These are phyloP conservation scores for Phytophthora pistaciae DNA, from an alignment of 352 stramenopile genomes.

Conservation along the genomic window DNA sequence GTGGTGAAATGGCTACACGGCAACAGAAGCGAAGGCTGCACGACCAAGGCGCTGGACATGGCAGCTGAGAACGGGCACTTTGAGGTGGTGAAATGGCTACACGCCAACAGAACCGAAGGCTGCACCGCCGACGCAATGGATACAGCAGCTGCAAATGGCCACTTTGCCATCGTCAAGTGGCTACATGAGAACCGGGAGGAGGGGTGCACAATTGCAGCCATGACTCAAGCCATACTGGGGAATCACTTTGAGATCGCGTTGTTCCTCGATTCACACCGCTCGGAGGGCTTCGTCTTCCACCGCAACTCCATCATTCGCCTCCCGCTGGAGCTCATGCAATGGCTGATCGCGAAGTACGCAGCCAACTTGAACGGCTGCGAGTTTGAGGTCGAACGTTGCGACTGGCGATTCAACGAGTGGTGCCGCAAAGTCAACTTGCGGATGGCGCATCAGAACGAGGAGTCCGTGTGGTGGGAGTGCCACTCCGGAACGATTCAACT, in stretches of 20 bases:
- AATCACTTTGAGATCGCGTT: constrained; percentile 37
- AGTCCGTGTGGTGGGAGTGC: constrained; percentile 38
- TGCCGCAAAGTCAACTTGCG: constrained; percentile 27
- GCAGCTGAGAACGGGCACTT: constrained; percentile 41
- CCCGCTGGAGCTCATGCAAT: constrained; percentile 39
- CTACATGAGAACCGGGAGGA: constrained; percentile 37
- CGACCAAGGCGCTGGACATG: constrained; percentile 33
- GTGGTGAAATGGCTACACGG: constrained; percentile 42
- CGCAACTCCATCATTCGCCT: constrained; percentile 33
- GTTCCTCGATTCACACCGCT: constrained; percentile 29
- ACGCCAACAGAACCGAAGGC: constrained; percentile 33
- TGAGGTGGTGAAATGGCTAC: constrained; percentile 41
- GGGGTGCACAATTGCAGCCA: constrained; percentile 32
- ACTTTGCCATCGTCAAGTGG: constrained; percentile 30
- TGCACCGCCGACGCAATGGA: constrained; percentile 37
- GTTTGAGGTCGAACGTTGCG: constrained; percentile 31
- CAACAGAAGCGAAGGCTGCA: constrained; percentile 36
- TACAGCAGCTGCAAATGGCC: constrained; percentile 26
- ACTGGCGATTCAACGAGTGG: constrained; percentile 41
- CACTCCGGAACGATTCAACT: constrained; percentile 8
- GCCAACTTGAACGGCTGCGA: constrained; percentile 29
- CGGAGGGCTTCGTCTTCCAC: constrained; percentile 28
- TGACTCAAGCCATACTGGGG: constrained; percentile 32
- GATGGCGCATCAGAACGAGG: constrained; percentile 33
- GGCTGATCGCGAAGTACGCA: constrained; percentile 31